Conservation (phyloP, 1,139 yeast genomes). For the Magnusiomyces paraingens region DNA sequence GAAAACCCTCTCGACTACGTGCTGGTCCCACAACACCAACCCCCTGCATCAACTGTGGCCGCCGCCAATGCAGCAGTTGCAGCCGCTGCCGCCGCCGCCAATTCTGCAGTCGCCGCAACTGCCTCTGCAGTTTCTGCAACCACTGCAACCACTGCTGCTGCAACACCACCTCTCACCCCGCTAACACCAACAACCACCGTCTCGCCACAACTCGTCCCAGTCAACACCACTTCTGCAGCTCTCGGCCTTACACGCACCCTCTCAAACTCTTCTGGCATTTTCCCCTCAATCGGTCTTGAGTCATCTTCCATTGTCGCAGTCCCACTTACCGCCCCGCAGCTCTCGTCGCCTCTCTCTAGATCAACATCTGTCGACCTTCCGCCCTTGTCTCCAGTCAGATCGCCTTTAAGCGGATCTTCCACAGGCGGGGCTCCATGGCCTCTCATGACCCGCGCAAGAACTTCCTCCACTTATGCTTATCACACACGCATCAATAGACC, state of each 20-base stretch:
- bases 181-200: conserved; percentile 29
- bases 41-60: conserved; percentile 6
- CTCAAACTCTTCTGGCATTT: neutral
- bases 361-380: too few relatives aligned
- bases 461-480: neutral
- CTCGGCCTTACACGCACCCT: too few relatives aligned
- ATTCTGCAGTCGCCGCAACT: conserved; percentile 22
- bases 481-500: neutral
- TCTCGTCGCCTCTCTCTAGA: neutral
- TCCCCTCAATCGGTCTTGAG: neutral
- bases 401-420: too few relatives aligned
- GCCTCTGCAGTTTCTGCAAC: too few relatives aligned
- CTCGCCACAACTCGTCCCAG: conserved; percentile 22
- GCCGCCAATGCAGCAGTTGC: conserved; percentile 21
- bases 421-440: neutral
- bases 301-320: neutral
- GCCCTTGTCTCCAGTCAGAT: too few relatives aligned
- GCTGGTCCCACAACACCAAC: conserved; percentile 24
- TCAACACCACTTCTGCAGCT: conserved; percentile 19
- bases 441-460: neutral
- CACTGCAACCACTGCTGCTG: too few relatives aligned
- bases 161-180: conserved; percentile 23
- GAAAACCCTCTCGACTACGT: neutral
- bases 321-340: neutral
- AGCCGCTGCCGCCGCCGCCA: conserved; percentile 23